phyloP scores from a whole-genome alignment of 163 green algal species.

The Trebouxia gelatinosa region DNA sequence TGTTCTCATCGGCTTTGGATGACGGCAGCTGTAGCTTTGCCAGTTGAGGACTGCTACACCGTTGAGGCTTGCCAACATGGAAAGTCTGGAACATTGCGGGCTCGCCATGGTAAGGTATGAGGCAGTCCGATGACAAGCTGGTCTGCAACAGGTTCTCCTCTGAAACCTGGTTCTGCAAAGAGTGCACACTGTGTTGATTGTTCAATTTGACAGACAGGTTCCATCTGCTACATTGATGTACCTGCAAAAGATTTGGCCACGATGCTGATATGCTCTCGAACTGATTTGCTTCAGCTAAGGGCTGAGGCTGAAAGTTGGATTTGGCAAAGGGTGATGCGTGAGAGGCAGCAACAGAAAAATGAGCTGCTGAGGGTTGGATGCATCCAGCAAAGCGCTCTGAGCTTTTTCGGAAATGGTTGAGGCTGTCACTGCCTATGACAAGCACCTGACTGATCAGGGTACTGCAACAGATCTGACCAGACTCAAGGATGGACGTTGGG shows the following conservation, averaged over 20 bases:
- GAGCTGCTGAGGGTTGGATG: too few relatives aligned
- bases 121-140: not conserved
- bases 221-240: not conserved
- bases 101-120: not conserved
- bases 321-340: too few relatives aligned
- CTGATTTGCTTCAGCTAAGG: not conserved
- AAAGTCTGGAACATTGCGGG: not conserved
- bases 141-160: conserved; percentile 3
- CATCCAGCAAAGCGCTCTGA: too few relatives aligned
- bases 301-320: not conserved
- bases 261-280: conserved; percentile 2
- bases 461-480: too few relatives aligned
- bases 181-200: too few relatives aligned
- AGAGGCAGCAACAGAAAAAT: too few relatives aligned
- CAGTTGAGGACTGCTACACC: not conserved
- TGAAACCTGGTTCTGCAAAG: not conserved
- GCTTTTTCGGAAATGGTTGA: not conserved
- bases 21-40: not conserved
- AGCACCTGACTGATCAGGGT: too few relatives aligned
- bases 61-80: not conserved
- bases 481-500: too few relatives aligned
- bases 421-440: not conserved
- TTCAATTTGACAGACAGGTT: too few relatives aligned
- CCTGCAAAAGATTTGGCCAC: conserved; percentile 12
- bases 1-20: conserved; percentile 3